These are phyloP conservation scores for Pneumocystis canis DNA, from an alignment of 1,139 yeast species.

Conservation along the genomic window DNA sequence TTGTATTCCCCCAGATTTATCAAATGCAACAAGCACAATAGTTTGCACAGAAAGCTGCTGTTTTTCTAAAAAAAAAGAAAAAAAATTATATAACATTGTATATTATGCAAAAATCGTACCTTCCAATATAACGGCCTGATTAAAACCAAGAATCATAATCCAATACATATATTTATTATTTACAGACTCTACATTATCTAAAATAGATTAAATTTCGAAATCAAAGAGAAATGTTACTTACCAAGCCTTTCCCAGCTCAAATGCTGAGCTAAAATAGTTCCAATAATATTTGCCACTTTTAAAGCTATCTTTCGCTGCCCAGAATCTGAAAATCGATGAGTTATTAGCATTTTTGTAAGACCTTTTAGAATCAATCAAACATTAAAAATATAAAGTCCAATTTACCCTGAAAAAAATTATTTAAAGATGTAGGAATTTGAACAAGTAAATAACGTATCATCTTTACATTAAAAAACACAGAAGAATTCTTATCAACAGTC, in stretches of 20 bases:
- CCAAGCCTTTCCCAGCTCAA: conserved; percentile 15
- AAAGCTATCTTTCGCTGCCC: conserved; percentile 20
- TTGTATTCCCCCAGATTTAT: conserved; percentile 18
- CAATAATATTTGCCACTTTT: conserved; percentile 22
- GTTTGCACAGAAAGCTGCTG: conserved; percentile 3
- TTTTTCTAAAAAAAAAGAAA: conserved; percentile 16
- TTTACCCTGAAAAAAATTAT: conserved; percentile 21
- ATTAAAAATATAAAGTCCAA: neutral
- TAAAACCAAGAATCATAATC: conserved; percentile 12
- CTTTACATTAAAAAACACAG: conserved; percentile 19
- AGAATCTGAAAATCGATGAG: conserved; percentile 18
- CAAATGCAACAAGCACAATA: conserved; percentile 12
- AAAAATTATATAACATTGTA: conserved; percentile 1
- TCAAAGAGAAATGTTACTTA: conserved; percentile 1
- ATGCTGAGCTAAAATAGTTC: conserved; percentile 20
- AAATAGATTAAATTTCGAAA: conserved; percentile 2
- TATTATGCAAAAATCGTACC: conserved; percentile 14
- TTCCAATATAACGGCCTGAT: conserved; percentile 15
- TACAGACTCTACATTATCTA: conserved; percentile 4
- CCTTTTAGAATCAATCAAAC: conserved; percentile 8
- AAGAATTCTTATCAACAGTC: conserved; percentile 15
- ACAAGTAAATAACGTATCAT: conserved; percentile 22
- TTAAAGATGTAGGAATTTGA: conserved; percentile 19
- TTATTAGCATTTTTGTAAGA: conserved; percentile 15
- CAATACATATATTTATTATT: conserved; percentile 14